Base-by-base conservation (phyloP, 1,284 basidiomycete genomes). In the Rhodotorula sp. region DNA sequence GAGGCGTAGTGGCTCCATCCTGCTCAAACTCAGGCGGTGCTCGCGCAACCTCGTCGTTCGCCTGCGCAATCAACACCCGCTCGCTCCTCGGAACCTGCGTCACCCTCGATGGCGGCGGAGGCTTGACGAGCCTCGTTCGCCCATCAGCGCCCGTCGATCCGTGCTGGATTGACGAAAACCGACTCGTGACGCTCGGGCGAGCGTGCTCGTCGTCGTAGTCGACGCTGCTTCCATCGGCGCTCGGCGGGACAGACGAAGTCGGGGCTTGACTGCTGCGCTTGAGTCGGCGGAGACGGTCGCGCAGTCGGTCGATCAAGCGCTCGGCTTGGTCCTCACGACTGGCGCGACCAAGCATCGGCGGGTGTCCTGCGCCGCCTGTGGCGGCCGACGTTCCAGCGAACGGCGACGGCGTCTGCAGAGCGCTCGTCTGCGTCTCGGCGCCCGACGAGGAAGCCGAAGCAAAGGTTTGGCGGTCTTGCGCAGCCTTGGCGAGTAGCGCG, bases 71-170 rank as follows among this genome's bases (percentile, higher is more conserved):
- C 10, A 62, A 46, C 8, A 62, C 61, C 2, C 51, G 31, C 58
- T 59, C 44, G 44, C 44, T 50, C 30, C 58, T 20, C 20, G 46
- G 58, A 11, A 59, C 58, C 3, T 46, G 13, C 13, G 28, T 47
- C 46, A 47, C 30, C 22, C 47, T 46, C 30, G 47, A 16, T 9
- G 48, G 40, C 52, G 61, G 67, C n/a, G 52, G 40, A 28, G 62
- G 52, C 58, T 68, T 68, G 52, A 64, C 62, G 37, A 68, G 57
- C 40, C 52, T 60, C 64, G 62, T 60, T 60, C n/a, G 52, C 24
- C 50, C 46, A 26, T 28, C 59, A 2, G 26, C 47, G 30, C 24
- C 16, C 28, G 20, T 34, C 34, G 34, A 50, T 15, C 10, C 18
- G 10, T 28, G 46, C 15, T 31, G 30, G 7, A 7, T 10, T 24